Base-by-base conservation (phyloP, 306 rosid species). In the Erythrophleum fordii region DNA sequence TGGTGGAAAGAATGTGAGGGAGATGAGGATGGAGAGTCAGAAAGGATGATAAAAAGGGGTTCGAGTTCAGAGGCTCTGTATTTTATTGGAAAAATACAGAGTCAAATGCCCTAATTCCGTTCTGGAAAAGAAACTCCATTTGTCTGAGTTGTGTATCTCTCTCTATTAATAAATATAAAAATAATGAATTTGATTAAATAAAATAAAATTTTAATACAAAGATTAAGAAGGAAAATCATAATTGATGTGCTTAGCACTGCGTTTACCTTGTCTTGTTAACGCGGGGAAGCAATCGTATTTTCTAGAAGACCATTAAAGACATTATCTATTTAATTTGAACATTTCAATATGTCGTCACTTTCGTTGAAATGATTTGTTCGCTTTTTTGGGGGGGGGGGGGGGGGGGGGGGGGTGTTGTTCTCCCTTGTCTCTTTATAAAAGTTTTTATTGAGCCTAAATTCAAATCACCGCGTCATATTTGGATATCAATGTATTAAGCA, bases 271-370 rank as follows among this genome's bases (percentile, higher is more conserved):
- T 58, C 6, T 78, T 48, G 81, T 18, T 69, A 53, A 80, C 87
- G 87, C 87, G 84, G 80, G 12, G 5, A 80, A 76, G 82, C 52
- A 72, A 76, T 48, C 79, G 11, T 23, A 34, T 75, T 46, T 58
- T 16, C 17, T 6, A 8, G 5, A 46, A 17, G 16, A 31, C 16
- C 41, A 14, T 41, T 4, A 12, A 42, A 18, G 11, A 26, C 35
- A 18, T 51, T 51, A 51, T 72, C 17, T 4, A 73, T 35, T 34
- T 35, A 34, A 45, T 69, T 69, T 25, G 56, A 66, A 41, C 51
- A 4, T 20, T 66, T 66, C 72, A 17, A 64, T 11, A 28, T 22
- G 9, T 25, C 8, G 65, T n/a, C 64, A 4, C 8, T 11, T 73
- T 35, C 53, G 7, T 18, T 12, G 53, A 7, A 29, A 5, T 31